Evolutionary conservation across 805 yeast genomes (phyloP).

Genomic region (Candida sithepensis): DNA sequence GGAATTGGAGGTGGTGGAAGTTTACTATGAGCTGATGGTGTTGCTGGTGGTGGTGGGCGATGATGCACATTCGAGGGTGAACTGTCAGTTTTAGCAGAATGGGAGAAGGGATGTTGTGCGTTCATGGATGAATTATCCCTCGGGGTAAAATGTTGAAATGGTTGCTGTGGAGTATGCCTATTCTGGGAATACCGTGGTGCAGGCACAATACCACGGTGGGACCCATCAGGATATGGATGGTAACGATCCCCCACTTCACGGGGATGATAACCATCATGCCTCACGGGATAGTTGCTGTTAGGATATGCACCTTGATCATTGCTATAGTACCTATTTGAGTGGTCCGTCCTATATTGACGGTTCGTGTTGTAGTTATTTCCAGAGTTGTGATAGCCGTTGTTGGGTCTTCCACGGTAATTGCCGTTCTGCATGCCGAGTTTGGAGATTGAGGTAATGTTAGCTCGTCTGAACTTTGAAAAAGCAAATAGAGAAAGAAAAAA

Average conservation of each 20-base stretch:
- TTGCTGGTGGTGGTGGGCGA: background rate
- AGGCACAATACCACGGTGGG: background rate
- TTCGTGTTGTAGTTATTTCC: background rate
- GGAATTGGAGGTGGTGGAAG: background rate
- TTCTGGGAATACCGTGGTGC: background rate
- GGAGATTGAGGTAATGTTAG: background rate
- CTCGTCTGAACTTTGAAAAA: background rate
- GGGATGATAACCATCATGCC: conserved; percentile 23
- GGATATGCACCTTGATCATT: background rate
- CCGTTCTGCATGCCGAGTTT: background rate
- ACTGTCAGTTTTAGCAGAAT: background rate
- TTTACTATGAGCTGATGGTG: background rate
- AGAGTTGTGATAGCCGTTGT: background rate
- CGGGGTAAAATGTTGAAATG: no score
- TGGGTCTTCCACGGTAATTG: background rate
- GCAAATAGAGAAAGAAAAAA: background rate
- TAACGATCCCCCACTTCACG: background rate
- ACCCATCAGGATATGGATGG: background rate
- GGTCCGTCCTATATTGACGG: background rate
- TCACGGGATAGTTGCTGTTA: conserved; percentile 15
- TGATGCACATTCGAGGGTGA: background rate
- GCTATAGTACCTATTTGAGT: background rate
- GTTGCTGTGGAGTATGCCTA: no score
- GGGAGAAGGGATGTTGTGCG: background rate
- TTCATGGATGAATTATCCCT: no score